Evolutionary conservation across 495 filamentous ascomycete species (phyloP).

Genomic region (Tuber umbilicatum): DNA sequence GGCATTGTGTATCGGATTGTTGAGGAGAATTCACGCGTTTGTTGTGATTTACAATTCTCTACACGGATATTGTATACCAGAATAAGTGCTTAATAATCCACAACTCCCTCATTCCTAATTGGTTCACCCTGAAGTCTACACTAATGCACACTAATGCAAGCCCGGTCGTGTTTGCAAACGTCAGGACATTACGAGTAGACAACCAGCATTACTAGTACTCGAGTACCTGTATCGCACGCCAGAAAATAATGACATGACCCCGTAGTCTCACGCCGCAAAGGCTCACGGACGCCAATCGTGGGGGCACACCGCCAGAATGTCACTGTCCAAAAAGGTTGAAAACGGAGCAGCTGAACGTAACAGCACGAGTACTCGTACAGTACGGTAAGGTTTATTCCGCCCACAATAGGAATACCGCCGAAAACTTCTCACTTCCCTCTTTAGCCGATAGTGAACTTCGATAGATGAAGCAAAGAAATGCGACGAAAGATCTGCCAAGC

Average conservation of each 20-base stretch:
- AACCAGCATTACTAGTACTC: background rate
- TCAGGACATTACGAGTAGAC: too few species aligned
- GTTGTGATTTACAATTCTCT: too few species aligned
- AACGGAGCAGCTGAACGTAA: background rate
- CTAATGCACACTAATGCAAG: too few species aligned
- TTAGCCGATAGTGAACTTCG: constrained; percentile 25
- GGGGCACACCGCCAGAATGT: background rate
- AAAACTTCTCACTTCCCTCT: constrained; percentile 4
- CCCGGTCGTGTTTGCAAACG: too few species aligned
- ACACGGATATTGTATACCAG: too few species aligned
- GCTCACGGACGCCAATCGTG: background rate
- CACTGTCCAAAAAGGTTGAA: constrained; percentile 7
- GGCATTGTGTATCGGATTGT: too few species aligned
- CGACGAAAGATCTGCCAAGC: constrained; percentile 19
- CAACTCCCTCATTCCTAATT: too few species aligned
- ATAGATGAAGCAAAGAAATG: constrained; percentile 15
- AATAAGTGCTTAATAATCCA: too few species aligned
- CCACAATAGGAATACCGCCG: background rate
- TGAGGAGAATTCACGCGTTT: too few species aligned
- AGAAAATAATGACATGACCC: too few species aligned
- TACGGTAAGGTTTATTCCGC: background rate
- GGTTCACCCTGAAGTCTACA: too few species aligned
- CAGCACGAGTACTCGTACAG: background rate
- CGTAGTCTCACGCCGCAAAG: background rate
- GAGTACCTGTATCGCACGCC: too few species aligned